Evolutionary conservation across 208 protist species (phyloP), one percentile per base, ranked within the genome.

Genomic region (Spongospora subterranea): DNA sequence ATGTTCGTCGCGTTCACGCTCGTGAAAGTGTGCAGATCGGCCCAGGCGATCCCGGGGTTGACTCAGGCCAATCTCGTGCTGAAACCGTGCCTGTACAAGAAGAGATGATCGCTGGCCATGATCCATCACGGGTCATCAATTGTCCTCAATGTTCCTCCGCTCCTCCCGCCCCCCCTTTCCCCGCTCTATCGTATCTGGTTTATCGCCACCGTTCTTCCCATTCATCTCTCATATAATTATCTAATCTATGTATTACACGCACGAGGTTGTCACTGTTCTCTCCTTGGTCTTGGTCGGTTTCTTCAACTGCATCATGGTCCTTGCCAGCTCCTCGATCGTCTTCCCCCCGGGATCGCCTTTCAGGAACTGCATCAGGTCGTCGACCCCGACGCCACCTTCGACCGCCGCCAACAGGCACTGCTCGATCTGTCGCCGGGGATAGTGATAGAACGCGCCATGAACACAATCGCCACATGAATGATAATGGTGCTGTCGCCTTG

Each of bases 41-140:
- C n/a, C 6, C 6, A 82, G 71, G n/a, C 6, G n/a, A 43, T 43
- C 6, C n/a, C n/a, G n/a, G n/a, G n/a, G n/a, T 20, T n/a, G 35
- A 40, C n/a, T 13, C 17, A 43, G 6, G 35, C 40, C 13, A 6
- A 39, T 6, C 6, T n/a, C 35, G 71, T 82, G 13, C 35, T 82
- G n/a, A 82, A 82, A 43, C 71, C 71, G 71, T 82, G 71, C 40
- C 71, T 82, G n/a, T 82, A 82, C 35, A 82, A 82, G n/a, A 82
- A 82, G 40, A 6, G 71, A 13, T 82, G 71, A 82, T 6, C 40
- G 71, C 54, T 65, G 54, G 54, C 54, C 54, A 29, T 17, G 54
- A 17, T 17, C 29, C 20, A 65, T 32, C 20, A 29, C 54, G 17
- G 54, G 20, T 29, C 17, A 29, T 29, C 54, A 65, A 17, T 17